These are phyloP conservation scores for Komagataella populi DNA, from an alignment of 805 yeast genomes.

Conservation along the genomic window DNA sequence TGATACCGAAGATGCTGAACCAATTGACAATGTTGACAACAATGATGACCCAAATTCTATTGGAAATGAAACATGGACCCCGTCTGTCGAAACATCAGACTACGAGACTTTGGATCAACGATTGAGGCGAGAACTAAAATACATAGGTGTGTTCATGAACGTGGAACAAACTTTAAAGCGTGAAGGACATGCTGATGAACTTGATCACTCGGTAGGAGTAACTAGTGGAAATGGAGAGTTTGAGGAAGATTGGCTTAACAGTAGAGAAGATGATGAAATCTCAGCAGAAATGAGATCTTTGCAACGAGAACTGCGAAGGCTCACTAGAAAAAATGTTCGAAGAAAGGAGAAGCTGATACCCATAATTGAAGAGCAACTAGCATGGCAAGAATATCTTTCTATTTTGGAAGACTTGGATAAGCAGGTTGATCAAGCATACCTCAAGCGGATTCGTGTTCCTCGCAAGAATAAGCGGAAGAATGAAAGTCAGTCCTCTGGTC, in stretches of 20 bases:
- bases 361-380: constrained; percentile 72
- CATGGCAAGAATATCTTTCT: constrained; percentile 88
- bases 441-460: constrained; percentile 67
- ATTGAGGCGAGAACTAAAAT: constrained; percentile 72
- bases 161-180: constrained; percentile 24
- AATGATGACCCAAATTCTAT: constrained; percentile 9
- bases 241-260: constrained; percentile 60
- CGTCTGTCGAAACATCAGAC: constrained; percentile 36
- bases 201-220: constrained; percentile 8
- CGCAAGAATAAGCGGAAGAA: constrained; percentile 44
- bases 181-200: constrained; percentile 4
- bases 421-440: constrained; percentile 90
- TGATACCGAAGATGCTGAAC: constrained; percentile 8
- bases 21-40: constrained; percentile 9
- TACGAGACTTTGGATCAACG: constrained; percentile 80
- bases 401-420: constrained; percentile 90
- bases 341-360: constrained; percentile 59
- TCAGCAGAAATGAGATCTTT: constrained; percentile 68
- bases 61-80: constrained; percentile 28
- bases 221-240: constrained; percentile 13
- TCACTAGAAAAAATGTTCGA: constrained; percentile 48
- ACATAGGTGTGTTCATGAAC: constrained; percentile 80
- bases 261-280: constrained; percentile 88
- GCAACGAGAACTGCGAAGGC: constrained; percentile 53
- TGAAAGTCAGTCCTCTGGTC: constrained; percentile 7